Evolutionary conservation across 768 basidiomycete genomes (phyloP), one percentile per base, ranked within the genome.

Genomic region (Suillus plorans): DNA sequence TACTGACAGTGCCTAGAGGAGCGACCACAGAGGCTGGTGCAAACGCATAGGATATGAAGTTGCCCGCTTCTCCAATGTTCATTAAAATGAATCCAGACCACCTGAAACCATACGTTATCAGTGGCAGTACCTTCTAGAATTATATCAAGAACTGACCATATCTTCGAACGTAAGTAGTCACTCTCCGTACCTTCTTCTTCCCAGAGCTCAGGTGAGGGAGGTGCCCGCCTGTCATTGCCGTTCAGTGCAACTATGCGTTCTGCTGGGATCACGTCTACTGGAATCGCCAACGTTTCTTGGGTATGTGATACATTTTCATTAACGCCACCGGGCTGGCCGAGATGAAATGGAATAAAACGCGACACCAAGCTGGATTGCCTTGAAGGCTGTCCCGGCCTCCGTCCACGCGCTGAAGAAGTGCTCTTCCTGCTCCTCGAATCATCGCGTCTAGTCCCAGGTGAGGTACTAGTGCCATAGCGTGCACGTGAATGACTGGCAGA

Each of bases 21-120:
- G 97, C 95, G 14, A 98, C 95, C 5, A 96, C 80, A n/a, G 92
- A 94, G 6, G 94, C 94, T 10, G 94, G 94, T 25, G 94, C 94
- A 76, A 85, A 96, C 0, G 89, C 94, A 66, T 96, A 96, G 0
- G 92, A 92, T 56, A 89, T 89, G 71, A 97, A 98, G 73, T 98
- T 98, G 7, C 95, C 87, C 25, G 85, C 79, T 79, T 99, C 97
- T 16, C 97, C 97, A 25, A 97, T 65, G 68, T 95, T 94, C 89
- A 98, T 95, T 58, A 97, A 81, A 16, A 86, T 66, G 70, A 98
- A 91, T 1, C 97, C 97, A 13, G 84, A 70, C 94, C 97, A 97
- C 96, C 94, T 94, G 64, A 2, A 66, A 59, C 49, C 66, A 55
- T 22, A 57, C 20, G 18, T 36, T 20, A 13, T 37, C 56, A 49